Conservation (phyloP, 306 rosid species). For the Malus orientalis region DNA sequence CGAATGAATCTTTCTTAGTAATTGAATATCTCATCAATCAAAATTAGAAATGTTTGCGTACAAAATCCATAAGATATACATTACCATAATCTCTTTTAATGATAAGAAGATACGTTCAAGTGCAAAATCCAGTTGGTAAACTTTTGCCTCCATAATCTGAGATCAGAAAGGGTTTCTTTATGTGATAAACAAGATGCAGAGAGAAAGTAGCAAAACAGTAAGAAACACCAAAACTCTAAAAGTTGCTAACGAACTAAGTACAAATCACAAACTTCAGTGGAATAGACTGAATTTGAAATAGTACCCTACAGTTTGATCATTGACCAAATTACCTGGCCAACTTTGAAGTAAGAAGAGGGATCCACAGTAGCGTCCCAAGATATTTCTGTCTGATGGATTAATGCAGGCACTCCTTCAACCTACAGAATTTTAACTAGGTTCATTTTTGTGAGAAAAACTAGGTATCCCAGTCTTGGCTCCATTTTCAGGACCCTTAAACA, state of each 20-base stretch:
- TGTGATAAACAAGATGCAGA: conserved; percentile 8
- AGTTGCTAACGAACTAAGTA: too few relatives aligned
- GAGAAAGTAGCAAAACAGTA: background rate
- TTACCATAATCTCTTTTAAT: conserved; percentile 72
- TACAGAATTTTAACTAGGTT: conserved; percentile 23
- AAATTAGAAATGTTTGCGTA: background rate
- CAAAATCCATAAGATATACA: background rate
- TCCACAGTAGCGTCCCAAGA: conserved; percentile 88
- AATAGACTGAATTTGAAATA: background rate
- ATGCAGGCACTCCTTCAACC: conserved; percentile 83
- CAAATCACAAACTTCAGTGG: background rate
- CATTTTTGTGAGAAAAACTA: background rate
- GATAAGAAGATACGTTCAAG: conserved; percentile 78
- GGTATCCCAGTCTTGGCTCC: conserved; percentile 14
- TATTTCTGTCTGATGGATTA: conserved; percentile 87
- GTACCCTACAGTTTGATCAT: background rate
- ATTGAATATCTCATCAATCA: background rate
- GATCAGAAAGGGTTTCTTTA: conserved; percentile 16
- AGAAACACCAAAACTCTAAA: background rate
- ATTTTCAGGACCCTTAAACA: background rate
- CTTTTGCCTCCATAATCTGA: conserved; percentile 90
- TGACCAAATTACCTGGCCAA: conserved; percentile 71
- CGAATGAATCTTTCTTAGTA: background rate
- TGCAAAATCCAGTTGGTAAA: conserved; percentile 63
- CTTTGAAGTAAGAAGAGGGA: conserved; percentile 66